Base-by-base conservation (phyloP, 2,329 filamentous ascomycete species). In the Aspergillus jensenii region DNA sequence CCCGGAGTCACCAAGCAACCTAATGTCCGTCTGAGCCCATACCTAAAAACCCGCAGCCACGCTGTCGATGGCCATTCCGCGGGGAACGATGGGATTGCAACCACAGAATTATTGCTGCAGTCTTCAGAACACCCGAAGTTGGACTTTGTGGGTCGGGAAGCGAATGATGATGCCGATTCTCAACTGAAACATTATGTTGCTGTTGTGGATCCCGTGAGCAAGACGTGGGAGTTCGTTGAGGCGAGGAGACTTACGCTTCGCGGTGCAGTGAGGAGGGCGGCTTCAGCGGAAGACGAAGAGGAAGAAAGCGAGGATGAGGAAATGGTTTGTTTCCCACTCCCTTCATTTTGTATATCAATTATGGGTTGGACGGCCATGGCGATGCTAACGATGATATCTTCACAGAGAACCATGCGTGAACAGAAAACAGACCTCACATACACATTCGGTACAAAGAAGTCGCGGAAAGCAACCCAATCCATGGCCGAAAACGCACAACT, bases 121-220 rank as follows among this genome's bases (percentile, higher is more conserved):
- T 85, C 85, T 6, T 85, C 84, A 25, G 75, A 81, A 49, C 85
- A 88, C 62, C 76, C 82, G 14, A 83, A 81, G 52, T 77, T 88
- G 53, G 84, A 87, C 71, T 87, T 86, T 64, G 77, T 78, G 19
- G 85, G 82, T 21, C 76, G 75, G 37, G 78, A 80, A 65, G 75
- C 74, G 27, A 78, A 80, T 58, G 79, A 83, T 55, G 75, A 78
- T 41, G 76, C 79, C 50, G 80, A 85, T 57, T 79, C 78, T 31
- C 74, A 81, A 59, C 70, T 84, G 56, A 82, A 82, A 63, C 84
- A 88, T 72, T 88, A 87, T 63, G 71, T 87, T 59, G 85, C 82
- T 52, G 76, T 88, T 44, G 85, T 81, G 64, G 84, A 88, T 61
- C 82, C 83, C 0, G 71, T 76, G 25, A 78, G 77, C 4, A 78